These are phyloP conservation scores for Talaromyces marneffei DNA, from an alignment of 2,329 filamentous ascomycete genomes.

Conservation along the genomic window DNA sequence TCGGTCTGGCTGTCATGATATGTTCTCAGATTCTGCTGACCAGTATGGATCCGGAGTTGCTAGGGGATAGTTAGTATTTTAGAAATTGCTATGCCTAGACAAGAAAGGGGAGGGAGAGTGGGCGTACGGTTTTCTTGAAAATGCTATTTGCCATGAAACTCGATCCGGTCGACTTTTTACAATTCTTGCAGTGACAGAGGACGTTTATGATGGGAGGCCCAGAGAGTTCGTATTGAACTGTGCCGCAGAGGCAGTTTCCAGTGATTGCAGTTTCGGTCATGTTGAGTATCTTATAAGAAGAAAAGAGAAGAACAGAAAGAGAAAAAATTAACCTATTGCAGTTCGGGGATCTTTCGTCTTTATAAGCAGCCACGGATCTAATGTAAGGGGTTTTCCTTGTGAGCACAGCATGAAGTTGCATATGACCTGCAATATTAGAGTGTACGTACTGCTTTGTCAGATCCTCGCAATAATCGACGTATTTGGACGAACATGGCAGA, in stretches of 20 bases:
- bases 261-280: not conserved
- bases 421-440: not conserved
- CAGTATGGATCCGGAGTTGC: not conserved
- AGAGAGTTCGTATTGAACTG: constrained; percentile 3
- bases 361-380: too few relatives aligned
- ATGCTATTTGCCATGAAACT: constrained; percentile 4
- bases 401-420: not conserved
- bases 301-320: not conserved
- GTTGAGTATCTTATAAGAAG: not conserved
- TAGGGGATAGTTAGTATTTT: not conserved
- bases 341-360: not conserved
- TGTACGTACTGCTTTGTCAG: not conserved
- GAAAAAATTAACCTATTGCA: not conserved
- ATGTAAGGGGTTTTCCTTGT: not conserved
- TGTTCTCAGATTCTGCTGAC: not conserved
- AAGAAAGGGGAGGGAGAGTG: too few relatives aligned
- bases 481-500: not conserved
- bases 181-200: constrained; percentile 10
- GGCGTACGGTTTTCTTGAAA: constrained; percentile 2
- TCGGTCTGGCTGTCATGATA: constrained; percentile 4
- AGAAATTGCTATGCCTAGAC: not conserved
- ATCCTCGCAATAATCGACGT: not conserved
- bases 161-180: constrained; percentile 1
- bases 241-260: constrained; percentile 7
- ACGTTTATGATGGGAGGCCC: constrained; percentile 15